phyloP scores from a whole-genome alignment of 805 yeast species.

The Candida quercuum region DNA sequence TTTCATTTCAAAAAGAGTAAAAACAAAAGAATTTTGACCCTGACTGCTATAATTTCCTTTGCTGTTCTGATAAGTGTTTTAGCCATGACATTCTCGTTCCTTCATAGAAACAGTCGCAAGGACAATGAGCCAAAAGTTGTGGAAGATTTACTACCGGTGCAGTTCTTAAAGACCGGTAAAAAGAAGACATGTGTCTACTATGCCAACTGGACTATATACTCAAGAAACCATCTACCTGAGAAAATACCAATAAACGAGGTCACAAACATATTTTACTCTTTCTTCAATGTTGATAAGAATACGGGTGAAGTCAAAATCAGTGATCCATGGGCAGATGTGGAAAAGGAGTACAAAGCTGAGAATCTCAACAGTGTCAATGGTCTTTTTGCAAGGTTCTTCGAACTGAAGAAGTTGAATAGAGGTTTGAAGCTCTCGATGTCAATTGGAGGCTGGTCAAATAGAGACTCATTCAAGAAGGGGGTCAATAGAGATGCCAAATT shows the following conservation, averaged over 20 bases:
- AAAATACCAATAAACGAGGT: slow-evolving; percentile 53
- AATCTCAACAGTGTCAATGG: slow-evolving; percentile 34
- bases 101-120: background rate
- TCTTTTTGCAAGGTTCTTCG: slow-evolving; percentile 39
- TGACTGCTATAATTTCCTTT: too few species aligned
- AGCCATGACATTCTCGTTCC: background rate
- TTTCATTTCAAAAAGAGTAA: too few species aligned
- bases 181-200: slow-evolving; percentile 37
- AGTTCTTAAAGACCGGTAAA: background rate
- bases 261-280: slow-evolving; percentile 76
- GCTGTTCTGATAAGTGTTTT: background rate
- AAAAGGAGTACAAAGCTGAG: slow-evolving; percentile 24
- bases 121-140: background rate
- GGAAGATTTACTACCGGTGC: too few species aligned
- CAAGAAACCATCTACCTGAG: slow-evolving; percentile 51
- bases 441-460: slow-evolving; percentile 76
- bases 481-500: slow-evolving; percentile 33
- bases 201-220: slow-evolving; percentile 62
- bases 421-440: slow-evolving; percentile 60
- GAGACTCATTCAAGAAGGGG: slow-evolving; percentile 43
- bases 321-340: slow-evolving; percentile 65
- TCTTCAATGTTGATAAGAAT: slow-evolving; percentile 49
- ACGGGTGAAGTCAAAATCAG: slow-evolving; percentile 50
- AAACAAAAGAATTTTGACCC: too few species aligned
- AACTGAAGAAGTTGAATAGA: slow-evolving; percentile 36